These are phyloP conservation scores for Clavispora santaluciae DNA, from an alignment of 805 yeast genomes.

Conservation along the genomic window DNA sequence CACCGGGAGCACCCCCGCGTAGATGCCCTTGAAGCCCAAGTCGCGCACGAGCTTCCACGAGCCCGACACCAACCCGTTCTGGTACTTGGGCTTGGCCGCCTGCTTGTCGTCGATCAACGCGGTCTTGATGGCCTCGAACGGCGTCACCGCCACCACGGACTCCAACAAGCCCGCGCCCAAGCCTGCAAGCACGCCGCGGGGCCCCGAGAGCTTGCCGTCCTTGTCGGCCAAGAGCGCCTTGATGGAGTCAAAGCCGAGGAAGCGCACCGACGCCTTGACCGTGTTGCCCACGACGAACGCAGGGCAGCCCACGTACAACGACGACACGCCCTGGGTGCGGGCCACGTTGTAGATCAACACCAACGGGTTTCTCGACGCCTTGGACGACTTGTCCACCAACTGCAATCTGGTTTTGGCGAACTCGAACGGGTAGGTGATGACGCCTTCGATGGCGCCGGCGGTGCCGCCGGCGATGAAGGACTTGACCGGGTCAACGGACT, in stretches of 20 bases:
- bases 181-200: constrained; percentile 94
- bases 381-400: constrained; percentile 61
- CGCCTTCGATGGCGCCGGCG: constrained; percentile 96
- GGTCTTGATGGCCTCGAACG: constrained; percentile 94
- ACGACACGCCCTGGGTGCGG: constrained; percentile 67
- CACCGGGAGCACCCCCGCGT: constrained; percentile 88
- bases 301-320: constrained; percentile 93
- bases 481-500: constrained; percentile 62
- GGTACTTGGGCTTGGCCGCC: constrained; percentile 70
- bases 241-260: constrained; percentile 86
- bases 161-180: constrained; percentile 94
- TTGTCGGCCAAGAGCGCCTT: constrained; percentile 73
- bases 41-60: constrained; percentile 64
- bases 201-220: constrained; percentile 82
- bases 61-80: constrained; percentile 56
- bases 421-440: constrained; percentile 91
- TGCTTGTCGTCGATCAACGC: constrained; percentile 93
- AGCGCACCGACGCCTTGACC: constrained; percentile 92
- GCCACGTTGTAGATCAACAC: constrained; percentile 72
- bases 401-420: constrained; percentile 94
- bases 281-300: constrained; percentile 96
- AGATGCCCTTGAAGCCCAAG: constrained; percentile 77
- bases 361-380: constrained; percentile 76
- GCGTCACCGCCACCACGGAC: constrained; percentile 90
- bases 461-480: constrained; percentile 93